phyloP scores from a whole-genome alignment of 192 early-diverging fungal species.

The Nowakowskiella sp. region DNA sequence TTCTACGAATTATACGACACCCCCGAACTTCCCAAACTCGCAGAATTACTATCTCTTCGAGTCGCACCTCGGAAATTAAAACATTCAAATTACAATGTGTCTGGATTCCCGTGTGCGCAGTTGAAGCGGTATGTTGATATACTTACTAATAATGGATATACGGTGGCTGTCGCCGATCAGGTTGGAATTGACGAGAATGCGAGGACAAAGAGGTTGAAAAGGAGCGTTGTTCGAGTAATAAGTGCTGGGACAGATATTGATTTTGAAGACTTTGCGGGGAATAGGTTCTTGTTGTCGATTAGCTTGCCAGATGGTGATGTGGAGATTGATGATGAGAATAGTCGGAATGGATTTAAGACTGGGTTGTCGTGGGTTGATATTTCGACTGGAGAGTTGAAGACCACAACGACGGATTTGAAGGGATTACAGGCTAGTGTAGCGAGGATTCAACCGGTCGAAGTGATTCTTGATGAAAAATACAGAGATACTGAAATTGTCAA shows the following conservation, averaged over 20 bases:
- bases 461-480: slow-evolving; percentile 45
- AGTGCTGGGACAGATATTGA: slow-evolving; percentile 84
- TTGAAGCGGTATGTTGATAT: slow-evolving; percentile 20
- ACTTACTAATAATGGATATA: slow-evolving; percentile 16
- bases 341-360: slow-evolving; percentile 5
- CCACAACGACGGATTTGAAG: slow-evolving; percentile 40
- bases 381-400: slow-evolving; percentile 80
- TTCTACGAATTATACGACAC: slow-evolving; percentile 45
- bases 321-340: neutral
- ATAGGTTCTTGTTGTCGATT: slow-evolving; percentile 41
- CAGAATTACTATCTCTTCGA: slow-evolving; percentile 13
- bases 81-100: slow-evolving; percentile 4
- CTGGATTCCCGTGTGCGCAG: slow-evolving; percentile 29
- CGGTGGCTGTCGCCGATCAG: slow-evolving; percentile 43
- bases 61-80: slow-evolving; percentile 2
- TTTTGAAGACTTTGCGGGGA: slow-evolving; percentile 29
- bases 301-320: neutral
- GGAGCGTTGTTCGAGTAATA: slow-evolving; percentile 69
- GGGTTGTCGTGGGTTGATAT: slow-evolving; percentile 89
- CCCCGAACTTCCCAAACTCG: slow-evolving; percentile 16
- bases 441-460: slow-evolving; percentile 78
- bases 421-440: slow-evolving; percentile 60
- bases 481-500: neutral
- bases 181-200: slow-evolving; percentile 5
- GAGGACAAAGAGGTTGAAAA: slow-evolving; percentile 32